phyloP scores from a whole-genome alignment of 176 grass and related monocot species.

The Aegilops bicornis region DNA sequence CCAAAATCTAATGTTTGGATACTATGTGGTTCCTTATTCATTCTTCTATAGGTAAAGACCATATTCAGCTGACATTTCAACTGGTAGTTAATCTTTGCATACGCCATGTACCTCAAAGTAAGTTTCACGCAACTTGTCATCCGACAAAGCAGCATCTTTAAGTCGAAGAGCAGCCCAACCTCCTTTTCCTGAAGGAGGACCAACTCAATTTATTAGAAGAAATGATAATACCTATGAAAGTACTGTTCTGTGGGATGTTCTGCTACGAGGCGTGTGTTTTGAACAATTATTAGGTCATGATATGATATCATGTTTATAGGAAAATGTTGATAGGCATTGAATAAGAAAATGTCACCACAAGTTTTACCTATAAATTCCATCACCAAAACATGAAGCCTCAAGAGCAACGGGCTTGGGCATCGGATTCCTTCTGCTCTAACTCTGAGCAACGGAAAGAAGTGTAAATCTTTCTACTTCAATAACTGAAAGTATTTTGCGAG shows the following conservation, averaged over 20 bases:
- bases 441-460: constrained; percentile 45
- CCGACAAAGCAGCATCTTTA: constrained; percentile 81
- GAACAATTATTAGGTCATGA: neutral
- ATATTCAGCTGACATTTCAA: neutral
- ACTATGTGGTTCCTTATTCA: neutral
- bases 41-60: neutral
- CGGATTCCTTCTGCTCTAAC: constrained; percentile 83
- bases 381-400: constrained; percentile 93
- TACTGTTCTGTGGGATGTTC: constrained; percentile 3
- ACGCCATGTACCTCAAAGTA: constrained; percentile 76
- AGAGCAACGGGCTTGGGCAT: constrained; percentile 60
- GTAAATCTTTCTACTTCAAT: neutral
- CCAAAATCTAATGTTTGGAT: neutral
- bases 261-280: neutral
- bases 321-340: neutral
- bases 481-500: neutral
- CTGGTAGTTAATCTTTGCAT: neutral
- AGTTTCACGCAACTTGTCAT: constrained; percentile 73
- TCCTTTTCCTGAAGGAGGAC: constrained; percentile 60
- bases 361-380: constrained; percentile 95
- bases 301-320: neutral
- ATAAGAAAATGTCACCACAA: constrained; percentile 3
- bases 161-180: constrained; percentile 88
- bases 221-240: neutral
- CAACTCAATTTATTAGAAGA: constrained; percentile 29